Evolutionary conservation across 2,329 filamentous ascomycete species (phyloP).

Genomic region (Penicillium sp.): DNA sequence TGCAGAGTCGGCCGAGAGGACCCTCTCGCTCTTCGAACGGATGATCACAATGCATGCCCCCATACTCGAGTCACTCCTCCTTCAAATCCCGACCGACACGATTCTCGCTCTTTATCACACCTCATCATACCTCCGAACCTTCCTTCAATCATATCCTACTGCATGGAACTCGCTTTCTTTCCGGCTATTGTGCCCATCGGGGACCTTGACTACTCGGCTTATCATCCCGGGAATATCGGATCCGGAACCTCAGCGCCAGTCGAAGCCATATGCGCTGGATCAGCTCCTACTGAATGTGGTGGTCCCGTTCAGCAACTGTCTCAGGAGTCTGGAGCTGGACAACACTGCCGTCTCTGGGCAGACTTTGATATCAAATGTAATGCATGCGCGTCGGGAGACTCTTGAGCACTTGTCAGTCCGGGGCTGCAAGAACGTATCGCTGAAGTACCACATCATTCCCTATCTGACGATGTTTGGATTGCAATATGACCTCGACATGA

Average conservation of each 20-base stretch:
- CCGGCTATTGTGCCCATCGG: constrained; percentile 43
- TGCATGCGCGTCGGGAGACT: constrained; percentile 49
- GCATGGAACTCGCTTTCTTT: constrained; percentile 58
- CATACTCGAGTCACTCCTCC: constrained; percentile 53
- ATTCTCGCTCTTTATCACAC: constrained; percentile 56
- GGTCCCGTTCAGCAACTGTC: constrained; percentile 50
- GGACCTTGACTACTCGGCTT: constrained; percentile 30
- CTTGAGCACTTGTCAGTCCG: constrained; percentile 56
- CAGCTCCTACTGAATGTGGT: constrained; percentile 52
- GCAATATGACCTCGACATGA: constrained; percentile 42
- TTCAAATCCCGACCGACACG: constrained; percentile 51
- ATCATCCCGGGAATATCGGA: constrained; percentile 29
- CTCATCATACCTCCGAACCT: constrained; percentile 49
- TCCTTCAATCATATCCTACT: constrained; percentile 52
- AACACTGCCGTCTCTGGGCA: constrained; percentile 56
- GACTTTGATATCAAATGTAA: constrained; percentile 50
- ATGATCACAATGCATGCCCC: constrained; percentile 53
- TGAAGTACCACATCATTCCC: constrained; percentile 59
- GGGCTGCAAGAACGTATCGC: constrained; percentile 59
- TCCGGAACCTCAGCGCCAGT: constrained; percentile 40
- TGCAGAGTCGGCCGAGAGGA: constrained; percentile 20
- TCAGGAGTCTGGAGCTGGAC: constrained; percentile 54
- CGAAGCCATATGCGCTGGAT: constrained; percentile 54
- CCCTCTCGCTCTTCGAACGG: constrained; percentile 47
- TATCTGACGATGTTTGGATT: constrained; percentile 47